Conservation (phyloP, 805 yeast genomes). For the Barnettozyma vustinii region DNA sequence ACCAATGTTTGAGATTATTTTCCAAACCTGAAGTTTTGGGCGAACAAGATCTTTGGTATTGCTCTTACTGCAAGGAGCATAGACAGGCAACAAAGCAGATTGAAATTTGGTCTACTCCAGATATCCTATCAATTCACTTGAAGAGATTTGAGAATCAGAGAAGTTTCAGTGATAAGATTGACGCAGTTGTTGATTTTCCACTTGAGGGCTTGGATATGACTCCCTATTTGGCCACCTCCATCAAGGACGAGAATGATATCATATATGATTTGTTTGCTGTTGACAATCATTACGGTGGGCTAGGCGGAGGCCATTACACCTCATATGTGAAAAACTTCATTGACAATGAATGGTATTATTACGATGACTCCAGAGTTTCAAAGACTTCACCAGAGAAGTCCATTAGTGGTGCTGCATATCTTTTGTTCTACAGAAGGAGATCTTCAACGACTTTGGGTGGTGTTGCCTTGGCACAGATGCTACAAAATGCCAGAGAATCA, state of each 20-base stretch:
- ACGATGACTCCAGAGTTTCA: conserved; percentile 76
- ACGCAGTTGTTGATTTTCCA: conserved; percentile 81
- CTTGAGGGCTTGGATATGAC: conserved; percentile 73
- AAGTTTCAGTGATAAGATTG: conserved; percentile 85
- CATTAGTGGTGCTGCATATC: conserved; percentile 76
- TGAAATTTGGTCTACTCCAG: conserved; percentile 92
- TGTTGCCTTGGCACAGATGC: conserved; percentile 33
- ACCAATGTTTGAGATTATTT: conserved; percentile 71
- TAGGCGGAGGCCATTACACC: conserved; percentile 97
- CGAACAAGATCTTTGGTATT: conserved; percentile 88
- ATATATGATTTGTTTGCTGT: conserved; percentile 87
- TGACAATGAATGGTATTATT: conserved; percentile 82
- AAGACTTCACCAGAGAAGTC: conserved; percentile 54
- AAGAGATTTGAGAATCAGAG: conserved; percentile 84
- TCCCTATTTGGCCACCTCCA: conserved; percentile 41
- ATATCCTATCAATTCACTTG: conserved; percentile 80
- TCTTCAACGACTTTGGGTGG: conserved; percentile 42
- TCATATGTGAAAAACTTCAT: conserved; percentile 77
- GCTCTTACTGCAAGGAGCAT: conserved; percentile 85
- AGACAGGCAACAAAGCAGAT: conserved; percentile 87
- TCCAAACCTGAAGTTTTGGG: conserved; percentile 81
- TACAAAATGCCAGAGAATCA: conserved; percentile 36
- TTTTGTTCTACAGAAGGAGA: conserved; percentile 71
- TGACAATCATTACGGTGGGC: conserved; percentile 92
- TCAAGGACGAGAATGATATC: conserved; percentile 25